phyloP scores from a whole-genome alignment of 257 asterid species.

The Solanum neorickii region DNA sequence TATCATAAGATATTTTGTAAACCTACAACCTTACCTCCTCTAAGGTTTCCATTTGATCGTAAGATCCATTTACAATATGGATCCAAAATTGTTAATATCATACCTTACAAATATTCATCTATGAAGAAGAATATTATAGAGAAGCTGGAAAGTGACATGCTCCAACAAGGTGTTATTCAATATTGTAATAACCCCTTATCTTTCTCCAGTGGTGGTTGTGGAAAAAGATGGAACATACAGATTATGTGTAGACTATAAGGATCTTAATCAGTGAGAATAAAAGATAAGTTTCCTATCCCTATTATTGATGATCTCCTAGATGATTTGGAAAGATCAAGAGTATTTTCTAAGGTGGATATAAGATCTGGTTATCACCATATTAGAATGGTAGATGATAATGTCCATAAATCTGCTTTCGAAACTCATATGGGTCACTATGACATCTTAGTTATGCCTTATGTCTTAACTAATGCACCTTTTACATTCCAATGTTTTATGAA shows the following conservation, averaged over 20 bases:
- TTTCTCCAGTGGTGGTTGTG: neutral
- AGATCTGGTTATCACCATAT: neutral
- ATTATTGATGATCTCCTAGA: neutral
- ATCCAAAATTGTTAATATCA: neutral
- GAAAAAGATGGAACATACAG: neutral
- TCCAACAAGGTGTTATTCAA: neutral
- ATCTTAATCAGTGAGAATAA: neutral
- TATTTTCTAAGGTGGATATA: neutral
- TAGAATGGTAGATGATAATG: neutral
- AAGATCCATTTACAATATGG: neutral
- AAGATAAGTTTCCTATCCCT: neutral
- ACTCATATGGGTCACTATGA: neutral
- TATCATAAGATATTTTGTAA: neutral
- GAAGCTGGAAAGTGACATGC: neutral
- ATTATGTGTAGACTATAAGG: neutral
- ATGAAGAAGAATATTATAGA: neutral
- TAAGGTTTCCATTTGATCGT: neutral
- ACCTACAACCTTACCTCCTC: neutral
- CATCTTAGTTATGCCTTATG: neutral
- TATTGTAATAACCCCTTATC: neutral
- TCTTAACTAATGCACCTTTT: neutral
- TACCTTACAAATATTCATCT: neutral
- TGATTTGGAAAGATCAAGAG: neutral
- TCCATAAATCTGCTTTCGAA: neutral
- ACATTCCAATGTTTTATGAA: neutral